phyloP scores from a whole-genome alignment of 2,329 filamentous ascomycete species.

The Colletotrichum sp. region DNA sequence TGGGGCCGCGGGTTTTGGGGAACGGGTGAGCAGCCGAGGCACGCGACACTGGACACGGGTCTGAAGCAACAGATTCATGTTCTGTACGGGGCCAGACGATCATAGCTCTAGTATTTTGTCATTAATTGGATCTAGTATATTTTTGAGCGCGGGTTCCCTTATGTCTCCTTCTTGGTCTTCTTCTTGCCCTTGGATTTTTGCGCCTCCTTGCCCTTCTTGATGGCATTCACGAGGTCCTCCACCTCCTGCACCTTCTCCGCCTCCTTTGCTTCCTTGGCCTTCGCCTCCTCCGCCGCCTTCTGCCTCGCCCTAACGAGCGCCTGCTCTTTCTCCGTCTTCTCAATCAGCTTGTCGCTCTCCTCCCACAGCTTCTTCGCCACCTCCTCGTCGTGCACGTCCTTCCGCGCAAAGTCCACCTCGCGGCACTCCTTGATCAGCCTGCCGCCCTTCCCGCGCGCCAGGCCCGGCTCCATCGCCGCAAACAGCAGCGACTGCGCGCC shows the following conservation, averaged over 20 bases:
- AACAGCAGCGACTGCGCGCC: conserved; percentile 88
- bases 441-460: conserved; percentile 66
- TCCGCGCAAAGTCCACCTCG: conserved; percentile 72
- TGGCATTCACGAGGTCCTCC: conserved; percentile 45
- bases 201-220: conserved; percentile 40
- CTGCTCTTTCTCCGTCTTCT: conserved; percentile 79
- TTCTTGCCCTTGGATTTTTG: conserved; percentile 29
- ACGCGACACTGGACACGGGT: not conserved
- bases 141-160: not conserved
- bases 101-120: not conserved
- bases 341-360: conserved; percentile 83
- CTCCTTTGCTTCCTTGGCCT: conserved; percentile 37
- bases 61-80: not conserved
- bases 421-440: conserved; percentile 88
- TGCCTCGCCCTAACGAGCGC: conserved; percentile 59
- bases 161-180: conserved; percentile 32
- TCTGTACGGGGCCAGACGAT: not conserved
- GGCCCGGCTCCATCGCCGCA: conserved; percentile 81
- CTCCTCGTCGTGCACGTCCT: conserved; percentile 79
- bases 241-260: conserved; percentile 35
- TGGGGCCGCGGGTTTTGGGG: not conserved
- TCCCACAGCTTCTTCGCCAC: conserved; percentile 89
- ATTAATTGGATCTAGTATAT: not conserved
- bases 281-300: conserved; percentile 40
- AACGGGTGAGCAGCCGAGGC: not conserved